Evolutionary conservation across 2,329 filamentous ascomycete genomes (phyloP).

Genomic region (Verticillium nubilum): DNA sequence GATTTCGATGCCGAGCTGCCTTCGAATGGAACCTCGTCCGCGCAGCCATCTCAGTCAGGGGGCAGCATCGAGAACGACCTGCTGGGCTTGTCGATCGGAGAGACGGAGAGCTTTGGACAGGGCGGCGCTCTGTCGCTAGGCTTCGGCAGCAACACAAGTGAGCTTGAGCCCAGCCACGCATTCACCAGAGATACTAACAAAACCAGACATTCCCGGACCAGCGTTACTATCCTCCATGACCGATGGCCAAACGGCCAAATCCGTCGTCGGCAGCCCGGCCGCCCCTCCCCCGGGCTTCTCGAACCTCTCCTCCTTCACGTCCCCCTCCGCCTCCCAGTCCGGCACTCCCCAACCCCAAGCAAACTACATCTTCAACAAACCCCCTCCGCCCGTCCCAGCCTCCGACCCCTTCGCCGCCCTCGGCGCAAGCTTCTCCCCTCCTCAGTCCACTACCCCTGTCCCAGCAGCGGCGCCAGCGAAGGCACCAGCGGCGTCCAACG

Average conservation of each 20-base stretch:
- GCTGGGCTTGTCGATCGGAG: conserved; percentile 77
- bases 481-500: conserved; percentile 38
- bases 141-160: conserved; percentile 64
- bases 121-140: conserved; percentile 81
- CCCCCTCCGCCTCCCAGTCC: conserved; percentile 45
- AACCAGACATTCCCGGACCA: conserved; percentile 56
- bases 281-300: conserved; percentile 44
- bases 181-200: conserved; percentile 17
- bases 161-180: conserved; percentile 21
- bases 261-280: conserved; percentile 22
- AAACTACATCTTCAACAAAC: conserved; percentile 40
- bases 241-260: conserved; percentile 52
- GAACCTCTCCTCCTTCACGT: conserved; percentile 49
- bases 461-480: conserved; percentile 19
- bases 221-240: conserved; percentile 60
- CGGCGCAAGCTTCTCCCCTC: conserved; percentile 26
- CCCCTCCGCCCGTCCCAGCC: conserved; percentile 32
- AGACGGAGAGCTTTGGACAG: conserved; percentile 60
- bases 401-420: conserved; percentile 42
- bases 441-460: conserved; percentile 26
- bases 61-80: conserved; percentile 79
- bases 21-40: conserved; percentile 34
- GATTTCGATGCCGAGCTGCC: conserved; percentile 73
- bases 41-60: conserved; percentile 43
- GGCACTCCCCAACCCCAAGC: conserved; percentile 46